Base-by-base conservation (phyloP, 2,329 filamentous ascomycete species). In the Sporothrix sp. region DNA sequence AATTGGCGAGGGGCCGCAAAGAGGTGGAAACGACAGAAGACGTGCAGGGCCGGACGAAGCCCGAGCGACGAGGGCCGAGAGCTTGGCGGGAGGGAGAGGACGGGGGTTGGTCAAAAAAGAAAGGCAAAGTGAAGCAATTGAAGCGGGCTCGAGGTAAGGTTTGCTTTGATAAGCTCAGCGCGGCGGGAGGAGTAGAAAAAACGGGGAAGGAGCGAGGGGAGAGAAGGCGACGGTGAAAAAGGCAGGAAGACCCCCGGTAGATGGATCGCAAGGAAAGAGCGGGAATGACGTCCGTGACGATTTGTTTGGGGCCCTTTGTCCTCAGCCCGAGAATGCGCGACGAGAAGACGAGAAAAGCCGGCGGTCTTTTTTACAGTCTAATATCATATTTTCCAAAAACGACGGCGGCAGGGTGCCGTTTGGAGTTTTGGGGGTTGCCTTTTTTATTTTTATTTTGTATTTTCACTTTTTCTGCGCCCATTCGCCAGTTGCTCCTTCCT, bases 141-240 rank as follows among this genome's bases (percentile, higher is more conserved):
- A 49, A 33, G 37, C 18, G 33, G 27, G 37, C 18, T 25, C 28
- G 32, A 33, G 47, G 36, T 50, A 28, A 50, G 25, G 30, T 32
- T 44, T 33, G 40, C 48, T 45, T 32, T 16, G 48, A 44, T 51
- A 25, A n/a, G 40, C 32, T 40, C 39, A 33, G 47, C 35, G 37
- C 47, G 47, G 47, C 47, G 28, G 37, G 25, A 42, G 16, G 30
- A 21, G 23, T 25, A 18, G 32, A 20, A 23, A 23, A 28, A 43
- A 42, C 18, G 18, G 4, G 21, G 10, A 50, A 33, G n/a, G 18
- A 50, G 37, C 7, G n/a, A 37, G 33, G 14, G 16, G 27, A 47
- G 28, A 28, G n/a, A 30, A 37, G 7, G 13, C 21, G 33, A 32
- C 35, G 32, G 23, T 28, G 28, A 33, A 45, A 21, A n/a, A n/a